Base-by-base conservation (phyloP, 495 filamentous ascomycete species). In the Penicillium pulvis region DNA sequence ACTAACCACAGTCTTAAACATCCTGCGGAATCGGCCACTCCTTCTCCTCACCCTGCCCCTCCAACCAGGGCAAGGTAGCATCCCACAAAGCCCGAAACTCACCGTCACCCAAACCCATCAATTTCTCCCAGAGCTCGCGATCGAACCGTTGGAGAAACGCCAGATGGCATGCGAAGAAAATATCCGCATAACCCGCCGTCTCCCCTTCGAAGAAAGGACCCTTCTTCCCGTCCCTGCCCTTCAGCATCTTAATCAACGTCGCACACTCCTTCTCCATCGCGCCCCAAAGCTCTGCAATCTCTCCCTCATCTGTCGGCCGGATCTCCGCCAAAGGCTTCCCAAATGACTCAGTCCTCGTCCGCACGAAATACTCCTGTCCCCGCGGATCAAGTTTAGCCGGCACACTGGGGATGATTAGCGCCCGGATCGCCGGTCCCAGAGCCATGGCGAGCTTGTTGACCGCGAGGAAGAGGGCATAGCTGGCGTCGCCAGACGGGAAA, bases 371-470 rank as follows among this genome's bases (percentile, higher is more conserved):
- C 56, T 72, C 68, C 35, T 57, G 50, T 1, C 70, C 71, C 2
- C 70, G 60, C 16, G 63, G 57, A 41, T 76, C 73, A 44, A 76
- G 56, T 8, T 58, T 17, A 3, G 63, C 53, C n/a, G 56, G 49
- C 3, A 72, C 65, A 6, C 43, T 60, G 2, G 71, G 68, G 6
- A 72, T 28, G 9, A 72, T 31, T n/a, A 68, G 24, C 6, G 35
- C 4, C 12, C 36, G 35, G 20, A 61, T 33, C 5, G 14, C 53
- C 0, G 54, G 54, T 2, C 26, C 7, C 17, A 67, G 42, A 0
- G 20, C 12, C 3, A n/a, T 5, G 6, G 75, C 76, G 36, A 86
- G 72, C 62, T 87, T 87, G 64, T 80, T 17, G 24, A 74, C 65
- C 2, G 67, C 65, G 0, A 69, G 6, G 0, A 54, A 12, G 12